Conservation (phyloP, 2,329 filamentous ascomycete species). For the Aspergillus fijiensis region DNA sequence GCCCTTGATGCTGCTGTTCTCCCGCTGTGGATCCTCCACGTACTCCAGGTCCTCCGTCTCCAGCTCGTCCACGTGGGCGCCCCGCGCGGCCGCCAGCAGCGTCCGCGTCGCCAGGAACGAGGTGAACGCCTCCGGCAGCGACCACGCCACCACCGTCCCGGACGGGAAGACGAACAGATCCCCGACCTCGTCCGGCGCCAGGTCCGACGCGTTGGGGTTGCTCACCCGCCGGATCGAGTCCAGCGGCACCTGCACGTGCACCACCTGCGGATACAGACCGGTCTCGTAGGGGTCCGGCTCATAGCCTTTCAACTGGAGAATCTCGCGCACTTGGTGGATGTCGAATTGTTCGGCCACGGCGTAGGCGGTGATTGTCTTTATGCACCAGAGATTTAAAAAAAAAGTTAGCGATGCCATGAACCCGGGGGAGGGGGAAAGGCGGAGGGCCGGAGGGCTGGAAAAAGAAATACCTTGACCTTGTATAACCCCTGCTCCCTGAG, state of each 20-base stretch:
- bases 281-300: conserved; percentile 63
- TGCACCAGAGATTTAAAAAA: not conserved
- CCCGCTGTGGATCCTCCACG: conserved; percentile 68
- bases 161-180: conserved; percentile 97
- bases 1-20: conserved; percentile 75
- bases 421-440: not conserved
- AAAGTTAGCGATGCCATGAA: conserved; percentile 13
- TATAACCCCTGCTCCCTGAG: conserved; percentile 36
- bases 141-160: conserved; percentile 91
- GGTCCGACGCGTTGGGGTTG: conserved; percentile 40
- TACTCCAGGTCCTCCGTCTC: conserved; percentile 93
- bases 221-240: conserved; percentile 47
- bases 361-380: conserved; percentile 60
- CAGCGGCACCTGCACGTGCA: conserved; percentile 57
- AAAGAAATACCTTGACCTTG: conserved; percentile 37
- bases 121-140: conserved; percentile 73
- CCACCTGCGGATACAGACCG: conserved; percentile 63
- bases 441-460: no score
- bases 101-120: conserved; percentile 67
- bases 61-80: conserved; percentile 67
- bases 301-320: conserved; percentile 60
- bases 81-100: conserved; percentile 72
- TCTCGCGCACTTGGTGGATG: conserved; percentile 56
- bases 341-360: conserved; percentile 68
- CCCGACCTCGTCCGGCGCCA: conserved; percentile 56